These are phyloP conservation scores for Phellopilus nigrolimitatus DNA, from an alignment of 1,284 basidiomycete genomes.

Conservation along the genomic window DNA sequence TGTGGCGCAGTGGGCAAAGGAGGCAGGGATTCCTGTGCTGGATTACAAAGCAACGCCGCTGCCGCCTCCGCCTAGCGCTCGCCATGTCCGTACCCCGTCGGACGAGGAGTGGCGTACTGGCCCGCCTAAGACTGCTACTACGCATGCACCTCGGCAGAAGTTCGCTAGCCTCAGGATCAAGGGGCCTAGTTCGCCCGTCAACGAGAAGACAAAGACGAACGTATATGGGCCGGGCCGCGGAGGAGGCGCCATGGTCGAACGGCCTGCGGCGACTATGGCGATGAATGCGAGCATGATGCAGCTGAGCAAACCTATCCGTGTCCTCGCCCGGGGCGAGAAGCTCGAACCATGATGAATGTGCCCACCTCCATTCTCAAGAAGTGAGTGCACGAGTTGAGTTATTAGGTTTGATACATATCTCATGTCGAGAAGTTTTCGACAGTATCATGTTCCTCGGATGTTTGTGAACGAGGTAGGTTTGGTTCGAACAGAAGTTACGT, in stretches of 20 bases:
- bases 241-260: slow-evolving; percentile 48
- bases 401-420: neutral
- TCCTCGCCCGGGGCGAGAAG: slow-evolving; percentile 77
- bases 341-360: slow-evolving; percentile 42
- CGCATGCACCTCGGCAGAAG: slow-evolving; percentile 3
- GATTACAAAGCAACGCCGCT: slow-evolving; percentile 44
- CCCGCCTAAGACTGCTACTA: neutral
- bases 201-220: slow-evolving; percentile 19
- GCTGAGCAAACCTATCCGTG: slow-evolving; percentile 64
- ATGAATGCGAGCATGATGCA: slow-evolving; percentile 73
- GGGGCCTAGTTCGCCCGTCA: neutral
- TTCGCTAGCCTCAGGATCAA: neutral
- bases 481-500: slow-evolving; percentile 1
- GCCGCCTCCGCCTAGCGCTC: slow-evolving; percentile 21
- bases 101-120: slow-evolving; percentile 17
- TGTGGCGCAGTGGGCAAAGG: slow-evolving; percentile 60
- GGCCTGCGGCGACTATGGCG: slow-evolving; percentile 64
- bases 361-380: neutral
- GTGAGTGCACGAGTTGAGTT: neutral
- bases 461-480: slow-evolving; percentile 4
- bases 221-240: slow-evolving; percentile 28
- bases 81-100: slow-evolving; percentile 17
- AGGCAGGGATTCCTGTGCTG: slow-evolving; percentile 52
- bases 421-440: neutral
- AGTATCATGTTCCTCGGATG: slow-evolving; percentile 6